A percentile compares a stretch with the other conserved stretches of the same genome.
phyloP scores from a whole-genome alignment of 345 rosid genomes.

The Linum usitatissimum region DNA sequence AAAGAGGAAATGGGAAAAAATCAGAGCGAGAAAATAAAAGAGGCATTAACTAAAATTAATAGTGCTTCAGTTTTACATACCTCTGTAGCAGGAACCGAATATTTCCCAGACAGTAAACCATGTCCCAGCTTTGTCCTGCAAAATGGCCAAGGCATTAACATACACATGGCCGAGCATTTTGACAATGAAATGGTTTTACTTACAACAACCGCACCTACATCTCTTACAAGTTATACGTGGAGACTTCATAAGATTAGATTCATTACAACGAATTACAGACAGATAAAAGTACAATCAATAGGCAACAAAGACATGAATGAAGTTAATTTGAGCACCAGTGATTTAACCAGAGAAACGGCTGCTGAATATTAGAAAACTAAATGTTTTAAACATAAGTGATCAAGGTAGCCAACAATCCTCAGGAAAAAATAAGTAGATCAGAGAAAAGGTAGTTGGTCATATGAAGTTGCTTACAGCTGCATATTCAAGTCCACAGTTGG shows the following conservation, averaged over 20 bases:
- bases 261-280: neutral
- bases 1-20: slow-evolving; percentile 11
- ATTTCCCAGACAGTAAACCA: slow-evolving; percentile 92
- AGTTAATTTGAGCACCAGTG: neutral
- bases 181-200: neutral
- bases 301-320: neutral
- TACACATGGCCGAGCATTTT: slow-evolving; percentile 2
- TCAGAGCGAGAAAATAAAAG: slow-evolving; percentile 2
- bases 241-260: neutral
- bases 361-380: neutral
- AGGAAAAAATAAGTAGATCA: neutral
- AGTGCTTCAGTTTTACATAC: slow-evolving; percentile 24
- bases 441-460: neutral
- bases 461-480: slow-evolving; percentile 64
- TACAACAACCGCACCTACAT: neutral
- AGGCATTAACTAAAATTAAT: neutral
- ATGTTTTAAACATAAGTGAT: neutral
- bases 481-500: slow-evolving; percentile 91
- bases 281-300: neutral
- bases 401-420: neutral
- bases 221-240: neutral
- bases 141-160: slow-evolving; percentile 21
- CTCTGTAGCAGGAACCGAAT: slow-evolving; percentile 64
- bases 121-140: slow-evolving; percentile 91
- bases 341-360: neutral